These are phyloP conservation scores for Ogataea nakhonphanomensis DNA, from an alignment of 805 yeast genomes.

Conservation along the genomic window DNA sequence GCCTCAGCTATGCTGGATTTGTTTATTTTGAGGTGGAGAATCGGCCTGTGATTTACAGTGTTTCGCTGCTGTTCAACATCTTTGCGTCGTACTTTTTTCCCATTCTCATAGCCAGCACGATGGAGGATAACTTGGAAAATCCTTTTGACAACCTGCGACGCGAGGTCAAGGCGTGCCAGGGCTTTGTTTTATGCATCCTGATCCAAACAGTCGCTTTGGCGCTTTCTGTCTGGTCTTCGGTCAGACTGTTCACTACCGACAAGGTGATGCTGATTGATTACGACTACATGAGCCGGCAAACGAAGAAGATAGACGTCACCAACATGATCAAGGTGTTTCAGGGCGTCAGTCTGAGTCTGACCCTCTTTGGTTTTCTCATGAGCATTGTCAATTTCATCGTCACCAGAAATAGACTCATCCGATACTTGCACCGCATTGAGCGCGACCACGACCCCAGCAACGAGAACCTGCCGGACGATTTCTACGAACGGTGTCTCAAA, in stretches of 20 bases:
- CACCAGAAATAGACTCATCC: conserved; percentile 23
- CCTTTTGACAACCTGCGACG: conserved; percentile 25
- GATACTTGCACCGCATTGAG: conserved; percentile 27
- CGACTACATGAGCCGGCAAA: conserved; percentile 11
- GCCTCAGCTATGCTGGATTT: conserved; percentile 28
- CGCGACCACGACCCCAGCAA: conserved; percentile 5
- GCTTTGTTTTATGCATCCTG: conserved; percentile 17
- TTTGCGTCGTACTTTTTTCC: conserved; percentile 29
- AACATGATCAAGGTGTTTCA: conserved; percentile 22
- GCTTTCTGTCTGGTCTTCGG: conserved; percentile 24
- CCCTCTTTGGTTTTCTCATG: conserved; percentile 18
- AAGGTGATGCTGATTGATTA: conserved; percentile 12
- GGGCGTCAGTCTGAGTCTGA: conserved; percentile 22
- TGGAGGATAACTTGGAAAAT: conserved; percentile 23
- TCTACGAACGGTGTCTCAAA: conserved; percentile 21
- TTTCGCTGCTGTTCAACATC: conserved; percentile 25
- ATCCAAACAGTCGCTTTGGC: conserved; percentile 20
- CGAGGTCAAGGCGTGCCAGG: conserved; percentile 24
- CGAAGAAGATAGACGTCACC: conserved; percentile 20
- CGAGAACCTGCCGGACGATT: conserved; percentile 16
- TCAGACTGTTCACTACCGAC: conserved; percentile 13
- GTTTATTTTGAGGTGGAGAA: conserved; percentile 27
- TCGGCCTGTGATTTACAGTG: conserved; percentile 21
- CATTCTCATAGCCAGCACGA: conserved; percentile 19
- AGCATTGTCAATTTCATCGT: conserved; percentile 24